These are phyloP conservation scores for Debaryomyces maramus DNA, from an alignment of 805 yeast genomes.

Conservation along the genomic window DNA sequence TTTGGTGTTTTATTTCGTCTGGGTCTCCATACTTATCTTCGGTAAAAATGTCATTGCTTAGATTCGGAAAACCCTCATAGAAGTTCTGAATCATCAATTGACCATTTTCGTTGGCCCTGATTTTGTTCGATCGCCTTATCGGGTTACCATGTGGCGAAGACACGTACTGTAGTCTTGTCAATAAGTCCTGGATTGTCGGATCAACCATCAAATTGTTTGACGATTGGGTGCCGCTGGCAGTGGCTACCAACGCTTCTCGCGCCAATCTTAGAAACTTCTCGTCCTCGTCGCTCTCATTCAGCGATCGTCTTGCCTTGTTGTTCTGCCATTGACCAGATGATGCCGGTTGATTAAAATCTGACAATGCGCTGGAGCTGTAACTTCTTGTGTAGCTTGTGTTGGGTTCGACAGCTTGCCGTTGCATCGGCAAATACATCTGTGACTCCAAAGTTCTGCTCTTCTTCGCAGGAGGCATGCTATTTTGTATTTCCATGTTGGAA, in stretches of 20 bases:
- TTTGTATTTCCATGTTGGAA: too few relatives aligned
- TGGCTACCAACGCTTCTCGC: constrained; percentile 59
- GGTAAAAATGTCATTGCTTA: constrained; percentile 41
- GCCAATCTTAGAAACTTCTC: constrained; percentile 57
- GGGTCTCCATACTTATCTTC: constrained; percentile 6
- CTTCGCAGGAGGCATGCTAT: constrained; percentile 5
- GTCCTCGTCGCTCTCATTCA: constrained; percentile 40
- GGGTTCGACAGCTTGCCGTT: constrained; percentile 10
- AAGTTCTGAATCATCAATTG: constrained; percentile 43
- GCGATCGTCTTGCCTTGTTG: too few relatives aligned
- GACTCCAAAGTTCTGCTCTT: constrained; percentile 3
- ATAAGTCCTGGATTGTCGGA: constrained; percentile 62
- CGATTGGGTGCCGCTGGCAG: constrained; percentile 40
- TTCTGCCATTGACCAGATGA: too few relatives aligned
- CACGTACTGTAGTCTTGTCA: constrained; percentile 59
- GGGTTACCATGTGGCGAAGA: constrained; percentile 60
- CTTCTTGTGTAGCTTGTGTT: constrained; percentile 16
- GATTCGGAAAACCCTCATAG: constrained; percentile 43
- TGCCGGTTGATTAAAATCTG: too few relatives aligned
- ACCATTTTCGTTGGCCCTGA: constrained; percentile 39
- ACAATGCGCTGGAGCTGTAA: too few relatives aligned
- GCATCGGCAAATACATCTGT: constrained; percentile 7
- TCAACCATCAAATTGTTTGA: constrained; percentile 42
- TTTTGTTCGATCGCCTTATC: constrained; percentile 31
- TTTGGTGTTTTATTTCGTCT: not conserved